Percentiles rank a stretch among this genome's conserved stretches.
Evolutionary conservation across 345 rosid species (phyloP).

Genomic region (Lagerstroemia speciosa): DNA sequence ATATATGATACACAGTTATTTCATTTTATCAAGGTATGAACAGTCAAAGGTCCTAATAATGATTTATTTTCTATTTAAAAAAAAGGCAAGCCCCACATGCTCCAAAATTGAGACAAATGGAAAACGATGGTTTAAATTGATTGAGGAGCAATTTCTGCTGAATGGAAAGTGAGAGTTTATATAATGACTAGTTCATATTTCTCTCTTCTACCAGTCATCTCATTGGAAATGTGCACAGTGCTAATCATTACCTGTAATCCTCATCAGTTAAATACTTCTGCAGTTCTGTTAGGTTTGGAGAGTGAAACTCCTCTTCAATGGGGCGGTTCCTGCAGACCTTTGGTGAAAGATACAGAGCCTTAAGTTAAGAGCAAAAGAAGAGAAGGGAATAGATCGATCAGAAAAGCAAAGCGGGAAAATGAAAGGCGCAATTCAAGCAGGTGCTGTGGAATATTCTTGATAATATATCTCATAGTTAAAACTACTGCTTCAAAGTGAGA

Average conservation of each 20-base stretch:
- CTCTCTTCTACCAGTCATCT: background rate
- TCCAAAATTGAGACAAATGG: background rate
- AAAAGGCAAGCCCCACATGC: too few relatives aligned
- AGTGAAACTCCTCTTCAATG: conserved; percentile 75
- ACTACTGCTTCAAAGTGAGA: background rate
- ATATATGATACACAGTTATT: background rate
- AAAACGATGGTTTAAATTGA: background rate
- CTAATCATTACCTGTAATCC: conserved; percentile 59
- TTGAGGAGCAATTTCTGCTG: background rate
- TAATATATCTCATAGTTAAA: background rate
- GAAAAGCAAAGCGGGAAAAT: background rate
- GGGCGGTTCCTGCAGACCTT: conserved; percentile 75
- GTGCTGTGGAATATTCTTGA: background rate
- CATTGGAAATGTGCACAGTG: background rate
- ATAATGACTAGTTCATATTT: background rate
- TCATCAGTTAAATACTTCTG: conserved; percentile 75
- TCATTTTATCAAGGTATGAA: background rate
- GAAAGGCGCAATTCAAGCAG: background rate
- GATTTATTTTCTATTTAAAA: too few relatives aligned
- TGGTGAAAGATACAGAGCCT: conserved; percentile 6
- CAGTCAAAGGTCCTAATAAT: too few relatives aligned
- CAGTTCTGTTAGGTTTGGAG: conserved; percentile 54
- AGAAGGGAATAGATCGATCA: background rate
- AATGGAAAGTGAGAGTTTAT: background rate
- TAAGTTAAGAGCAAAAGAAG: background rate